phyloP scores from a whole-genome alignment of 176 grass and related monocot species.

The Calamus simplicifolius region DNA sequence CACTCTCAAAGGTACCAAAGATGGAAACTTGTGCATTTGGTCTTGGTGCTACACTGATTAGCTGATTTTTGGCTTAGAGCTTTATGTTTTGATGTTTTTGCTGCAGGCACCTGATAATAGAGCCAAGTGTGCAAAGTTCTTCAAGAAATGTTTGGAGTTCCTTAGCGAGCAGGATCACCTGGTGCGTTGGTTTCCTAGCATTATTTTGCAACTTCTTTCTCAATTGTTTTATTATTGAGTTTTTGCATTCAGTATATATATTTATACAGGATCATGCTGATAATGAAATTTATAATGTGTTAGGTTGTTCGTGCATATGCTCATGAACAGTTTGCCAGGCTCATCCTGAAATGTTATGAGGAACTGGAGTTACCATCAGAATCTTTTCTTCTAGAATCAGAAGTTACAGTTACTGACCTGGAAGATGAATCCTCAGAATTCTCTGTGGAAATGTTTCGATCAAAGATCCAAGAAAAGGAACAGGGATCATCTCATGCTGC shows the following conservation, averaged over 20 bases:
- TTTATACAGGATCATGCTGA: neutral
- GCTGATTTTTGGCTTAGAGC: neutral
- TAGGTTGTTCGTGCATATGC: constrained; percentile 89
- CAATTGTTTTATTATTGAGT: neutral
- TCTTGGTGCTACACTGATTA: constrained; percentile 13
- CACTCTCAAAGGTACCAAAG: constrained; percentile 74
- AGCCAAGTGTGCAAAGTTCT: constrained; percentile 81
- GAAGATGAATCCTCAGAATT: constrained; percentile 68
- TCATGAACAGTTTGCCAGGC: constrained; percentile 95
- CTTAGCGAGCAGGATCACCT: constrained; percentile 92
- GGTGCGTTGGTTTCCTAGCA: constrained; percentile 36
- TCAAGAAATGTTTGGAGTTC: constrained; percentile 94
- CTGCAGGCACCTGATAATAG: constrained; percentile 77
- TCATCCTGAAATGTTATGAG: constrained; percentile 88
- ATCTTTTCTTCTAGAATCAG: constrained; percentile 76
- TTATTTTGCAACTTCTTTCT: neutral
- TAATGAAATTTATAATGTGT: constrained; percentile 6
- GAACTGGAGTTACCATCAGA: constrained; percentile 86
- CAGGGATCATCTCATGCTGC: constrained; percentile 21
- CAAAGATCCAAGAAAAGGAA: constrained; percentile 36
- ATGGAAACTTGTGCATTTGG: neutral
- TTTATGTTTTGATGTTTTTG: constrained; percentile 14
- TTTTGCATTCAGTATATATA: constrained; percentile 7
- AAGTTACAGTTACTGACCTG: constrained; percentile 82
- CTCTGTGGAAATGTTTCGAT: constrained; percentile 49